These are phyloP conservation scores for Apiotrichum domesticum DNA, from an alignment of 1,284 basidiomycete species.

Conservation along the genomic window DNA sequence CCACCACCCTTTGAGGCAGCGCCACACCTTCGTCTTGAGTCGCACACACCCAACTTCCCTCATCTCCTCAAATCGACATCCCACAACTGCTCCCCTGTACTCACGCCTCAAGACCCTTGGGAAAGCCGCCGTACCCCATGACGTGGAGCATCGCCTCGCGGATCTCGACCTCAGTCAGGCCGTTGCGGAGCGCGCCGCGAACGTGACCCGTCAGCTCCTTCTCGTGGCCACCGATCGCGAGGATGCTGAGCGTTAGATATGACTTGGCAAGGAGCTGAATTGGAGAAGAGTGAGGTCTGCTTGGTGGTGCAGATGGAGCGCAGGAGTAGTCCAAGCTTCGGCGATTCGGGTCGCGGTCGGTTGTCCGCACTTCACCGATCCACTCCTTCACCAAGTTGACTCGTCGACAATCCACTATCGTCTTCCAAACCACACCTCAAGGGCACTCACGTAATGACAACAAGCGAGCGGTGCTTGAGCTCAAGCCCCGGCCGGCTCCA, in stretches of 20 bases:
- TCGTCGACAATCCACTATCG: not conserved
- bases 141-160: conserved; percentile 17
- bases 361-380: too few relatives aligned
- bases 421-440: not conserved
- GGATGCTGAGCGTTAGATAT: conserved; percentile 13
- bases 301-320: not conserved
- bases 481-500: conserved; percentile 18
- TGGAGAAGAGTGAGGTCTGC: too few relatives aligned
- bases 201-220: conserved; percentile 17
- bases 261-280: not conserved
- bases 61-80: too few relatives aligned
- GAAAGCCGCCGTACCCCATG: conserved; percentile 19
- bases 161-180: conserved; percentile 19
- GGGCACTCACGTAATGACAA: conserved; percentile 18
- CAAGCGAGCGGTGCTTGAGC: conserved; percentile 21
- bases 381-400: too few relatives aligned
- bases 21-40: too few relatives aligned
- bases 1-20: too few relatives aligned
- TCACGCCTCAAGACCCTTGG: conserved; percentile 19
- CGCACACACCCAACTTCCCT: too few relatives aligned
- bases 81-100: not conserved
- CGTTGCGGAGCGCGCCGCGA: conserved; percentile 18
- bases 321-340: too few relatives aligned
- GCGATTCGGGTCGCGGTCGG: too few relatives aligned
- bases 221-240: conserved; percentile 16